Evolutionary conservation across 2,329 filamentous ascomycete genomes (phyloP), one percentile per base, ranked within the genome.

Genomic region (Sporothrix humicola): DNA sequence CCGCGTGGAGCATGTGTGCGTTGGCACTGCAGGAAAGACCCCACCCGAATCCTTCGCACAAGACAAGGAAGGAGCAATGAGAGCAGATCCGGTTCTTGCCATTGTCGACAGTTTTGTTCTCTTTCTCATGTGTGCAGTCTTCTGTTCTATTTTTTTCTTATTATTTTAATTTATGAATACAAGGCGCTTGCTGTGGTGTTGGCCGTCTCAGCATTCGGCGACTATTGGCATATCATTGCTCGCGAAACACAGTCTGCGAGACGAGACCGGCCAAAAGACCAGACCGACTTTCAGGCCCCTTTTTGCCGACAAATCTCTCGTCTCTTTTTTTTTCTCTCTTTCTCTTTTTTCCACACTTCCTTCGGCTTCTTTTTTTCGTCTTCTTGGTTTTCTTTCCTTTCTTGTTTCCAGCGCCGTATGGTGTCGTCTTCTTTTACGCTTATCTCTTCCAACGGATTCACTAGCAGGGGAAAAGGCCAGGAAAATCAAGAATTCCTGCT

Each of bases 1-100:
- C 23, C 23, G 46, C 17, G 66, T 69, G 66, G 66, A 44, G 52
- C 31, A 58, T 48, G 68, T 48, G 44, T 71, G 69, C 56, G 69
- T 71, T 71, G 69, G 69, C 69, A 59, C 42, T 61, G 65, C 65
- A 69, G 46, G 46, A 54, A 37, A 42, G 63, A 42, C 48, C 65
- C 65, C 37, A 46, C 48, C 46, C 37, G 15, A 20, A 69, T 69
- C 65, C 63, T 66, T 66, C 23, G 13, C 46, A 69, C 48, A 31
- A 68, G 48, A 37, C 44, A 37, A 54, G 65, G 65, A 68, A 44
- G n/a, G 42, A 48, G 56, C 56, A 59, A 15, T 37, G 56, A 13
- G 56, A 59, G 56, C 20, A 52, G 4, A 8, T 7, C 23, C 56
- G 56, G 59, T 37, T 65, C n/a, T 65, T 46, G 59, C 37, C 42